Conservation (phyloP, 495 filamentous ascomycete species). For the Parachaetomium inaequale region DNA sequence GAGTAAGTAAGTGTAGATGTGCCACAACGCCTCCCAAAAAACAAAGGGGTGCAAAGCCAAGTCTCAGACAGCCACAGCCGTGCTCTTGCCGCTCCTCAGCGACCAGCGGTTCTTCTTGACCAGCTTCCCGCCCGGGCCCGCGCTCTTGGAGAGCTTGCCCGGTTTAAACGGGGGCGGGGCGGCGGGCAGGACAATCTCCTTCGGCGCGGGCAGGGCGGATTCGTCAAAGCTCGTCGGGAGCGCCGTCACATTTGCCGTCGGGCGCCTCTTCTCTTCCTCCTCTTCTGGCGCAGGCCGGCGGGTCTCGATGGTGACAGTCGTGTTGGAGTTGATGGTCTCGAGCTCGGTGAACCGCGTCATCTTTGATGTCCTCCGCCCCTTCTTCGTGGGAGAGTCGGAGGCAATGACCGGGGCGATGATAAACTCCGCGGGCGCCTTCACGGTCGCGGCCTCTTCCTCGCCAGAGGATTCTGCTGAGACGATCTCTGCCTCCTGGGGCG, state of each 20-base stretch:
- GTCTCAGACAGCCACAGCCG: slow-evolving; percentile 25
- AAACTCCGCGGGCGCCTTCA: not conserved
- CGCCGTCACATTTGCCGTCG: not conserved
- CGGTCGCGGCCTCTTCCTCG: slow-evolving; percentile 5
- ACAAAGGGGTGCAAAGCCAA: not conserved
- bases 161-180: slow-evolving; percentile 8
- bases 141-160: slow-evolving; percentile 28
- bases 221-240: slow-evolving; percentile 27
- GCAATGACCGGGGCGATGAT: not conserved
- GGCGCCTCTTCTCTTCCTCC: slow-evolving; percentile 14
- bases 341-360: slow-evolving; percentile 24
- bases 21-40: not conserved
- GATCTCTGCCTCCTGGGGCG: not conserved
- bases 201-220: slow-evolving; percentile 14
- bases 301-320: slow-evolving; percentile 15
- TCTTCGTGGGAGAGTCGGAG: slow-evolving; percentile 6
- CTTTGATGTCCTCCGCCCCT: slow-evolving; percentile 16
- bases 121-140: slow-evolving; percentile 15
- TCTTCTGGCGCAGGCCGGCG: not conserved
- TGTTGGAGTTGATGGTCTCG: slow-evolving; percentile 27
- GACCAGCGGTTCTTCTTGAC: slow-evolving; percentile 31
- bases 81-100: slow-evolving; percentile 21
- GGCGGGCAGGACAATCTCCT: slow-evolving; percentile 11
- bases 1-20: not conserved
- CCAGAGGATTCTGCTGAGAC: not conserved